Base-by-base conservation (phyloP, 371 early-diverging fungal species). In the Mucor velutinosus region DNA sequence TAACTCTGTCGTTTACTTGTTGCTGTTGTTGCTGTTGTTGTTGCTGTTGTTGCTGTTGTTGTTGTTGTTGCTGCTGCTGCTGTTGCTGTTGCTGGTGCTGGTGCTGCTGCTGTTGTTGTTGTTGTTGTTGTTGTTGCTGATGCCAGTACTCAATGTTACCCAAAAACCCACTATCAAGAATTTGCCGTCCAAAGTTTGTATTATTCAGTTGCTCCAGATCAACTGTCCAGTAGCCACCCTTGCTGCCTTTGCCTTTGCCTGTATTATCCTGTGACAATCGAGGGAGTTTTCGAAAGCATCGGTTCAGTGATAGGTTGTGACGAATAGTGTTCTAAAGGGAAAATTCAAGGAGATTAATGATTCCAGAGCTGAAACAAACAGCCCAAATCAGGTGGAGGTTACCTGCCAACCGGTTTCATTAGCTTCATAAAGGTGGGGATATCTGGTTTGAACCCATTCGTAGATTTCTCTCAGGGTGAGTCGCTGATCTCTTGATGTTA, bases 301-400 rank as follows among this genome's bases (percentile, higher is more conserved):
- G 78, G 63, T 92, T 93, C 49, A 93, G 71, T 14, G 90, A 91
- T 33, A 94, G 79, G 68, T 93, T 93, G 78, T 93, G 94, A 7
- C 94, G 79, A 19, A 93, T 91, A 0, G 91, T 88, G 76, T 93
- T 93, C 78, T 93, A 29, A 27, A 23, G 5, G 10, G 12, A 39
- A 17, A 33, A 33, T 7, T 33, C 33, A 33, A 33, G 33, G 33
- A 7, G 21, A 6, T 39, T 17, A 37, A 10, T 23, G 12, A 23
- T 10, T n/a, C 12, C 23, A 19, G 5, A 39, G 39, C 14, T 23
- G 37, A 51, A 25, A 25, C 51, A 1, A 1, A 11, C n/a, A 43
- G 32, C 8, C 65, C 45, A 15, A 29, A 17, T 65, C 14, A 58
- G 32, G 65, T 33, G 0, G 1, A 7, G 5, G 6, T 71, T 73